Percentiles rank a stretch among this genome's conserved stretches.
These are phyloP conservation scores for Ilex paraguariensis DNA, from an alignment of 305 asterid species.

Conservation along the genomic window DNA sequence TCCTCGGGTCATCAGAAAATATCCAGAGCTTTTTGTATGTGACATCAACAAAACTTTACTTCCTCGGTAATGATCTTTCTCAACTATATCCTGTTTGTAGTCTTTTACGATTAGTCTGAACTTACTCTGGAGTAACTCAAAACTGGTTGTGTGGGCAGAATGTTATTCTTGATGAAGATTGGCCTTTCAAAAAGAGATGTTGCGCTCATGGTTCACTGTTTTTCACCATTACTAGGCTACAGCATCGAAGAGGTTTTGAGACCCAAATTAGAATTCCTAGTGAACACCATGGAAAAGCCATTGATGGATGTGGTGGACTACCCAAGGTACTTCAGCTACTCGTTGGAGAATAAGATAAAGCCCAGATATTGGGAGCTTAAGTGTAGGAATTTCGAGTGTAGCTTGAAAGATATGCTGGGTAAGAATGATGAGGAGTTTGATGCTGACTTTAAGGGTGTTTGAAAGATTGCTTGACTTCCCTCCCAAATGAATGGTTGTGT, in stretches of 20 bases:
- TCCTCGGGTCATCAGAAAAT: conserved; percentile 73
- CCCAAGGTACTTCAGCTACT: conserved; percentile 93
- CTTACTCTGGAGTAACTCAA: too few relatives aligned
- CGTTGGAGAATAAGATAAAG: conserved; percentile 88
- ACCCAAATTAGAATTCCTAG: conserved; percentile 77
- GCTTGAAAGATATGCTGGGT: conserved; percentile 74
- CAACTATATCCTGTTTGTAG: too few relatives aligned
- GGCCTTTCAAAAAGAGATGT: conserved; percentile 69
- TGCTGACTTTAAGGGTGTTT: conserved; percentile 46
- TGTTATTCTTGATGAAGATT: conserved; percentile 49
- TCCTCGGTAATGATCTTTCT: conserved; percentile 54
- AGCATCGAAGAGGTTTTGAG: conserved; percentile 66
- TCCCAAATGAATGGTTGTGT: conserved; percentile 12
- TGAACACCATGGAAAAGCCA: conserved; percentile 61
- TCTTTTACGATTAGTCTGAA: too few relatives aligned
- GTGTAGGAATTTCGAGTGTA: conserved; percentile 46
- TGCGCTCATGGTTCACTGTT: conserved; percentile 61
- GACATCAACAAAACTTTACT: conserved; percentile 67
- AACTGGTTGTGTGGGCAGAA: conserved; percentile 28
- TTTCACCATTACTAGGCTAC: conserved; percentile 89
- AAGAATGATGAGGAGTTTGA: conserved; percentile 88
- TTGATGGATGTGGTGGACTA: conserved; percentile 61
- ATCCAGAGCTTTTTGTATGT: conserved; percentile 77
- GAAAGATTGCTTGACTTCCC: conserved; percentile 37
- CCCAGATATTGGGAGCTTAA: conserved; percentile 72